Percentiles rank a stretch among this genome's conserved stretches.
These are phyloP conservation scores for Trichoderma arundinaceum DNA, from an alignment of 2,329 filamentous ascomycete genomes.

Conservation along the genomic window DNA sequence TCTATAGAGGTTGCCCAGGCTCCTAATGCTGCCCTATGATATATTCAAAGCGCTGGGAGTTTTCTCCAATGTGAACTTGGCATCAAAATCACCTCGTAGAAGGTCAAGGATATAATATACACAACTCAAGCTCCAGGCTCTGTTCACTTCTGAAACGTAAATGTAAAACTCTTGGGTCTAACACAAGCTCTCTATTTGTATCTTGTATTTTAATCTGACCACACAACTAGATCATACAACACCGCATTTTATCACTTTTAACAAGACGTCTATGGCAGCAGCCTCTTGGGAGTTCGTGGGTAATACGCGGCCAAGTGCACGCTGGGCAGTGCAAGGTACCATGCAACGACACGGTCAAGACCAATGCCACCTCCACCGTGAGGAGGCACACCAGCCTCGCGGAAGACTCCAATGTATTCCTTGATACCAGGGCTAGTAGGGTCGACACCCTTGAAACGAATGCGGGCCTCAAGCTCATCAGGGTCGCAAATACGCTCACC, in stretches of 20 bases:
- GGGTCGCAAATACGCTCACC: conserved; percentile 90
- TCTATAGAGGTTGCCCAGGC: too few species aligned
- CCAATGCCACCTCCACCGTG: conserved; percentile 53
- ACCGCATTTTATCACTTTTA: neutral
- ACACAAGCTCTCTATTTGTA: neutral
- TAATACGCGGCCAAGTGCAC: conserved; percentile 65
- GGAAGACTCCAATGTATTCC: conserved; percentile 86
- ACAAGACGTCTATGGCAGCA: conserved; percentile 52
- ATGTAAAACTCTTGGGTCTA: neutral
- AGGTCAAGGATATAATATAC: too few species aligned
- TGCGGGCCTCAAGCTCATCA: conserved; percentile 74
- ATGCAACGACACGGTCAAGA: conserved; percentile 73
- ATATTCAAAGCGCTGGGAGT: too few species aligned
- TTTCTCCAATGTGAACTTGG: too few species aligned
- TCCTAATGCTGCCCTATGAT: too few species aligned
- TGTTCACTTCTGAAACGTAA: too few species aligned
- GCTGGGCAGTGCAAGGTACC: conserved; percentile 64
- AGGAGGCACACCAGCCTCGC: conserved; percentile 81
- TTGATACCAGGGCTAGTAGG: conserved; percentile 77
- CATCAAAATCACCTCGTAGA: too few species aligned
- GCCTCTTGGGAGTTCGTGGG: conserved; percentile 64
- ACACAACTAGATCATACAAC: neutral
- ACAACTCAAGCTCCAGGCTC: too few species aligned
- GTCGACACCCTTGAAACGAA: conserved; percentile 81
- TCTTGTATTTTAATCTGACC: neutral